phyloP scores from a whole-genome alignment of 108 stramenopile species.

The Pinguiococcus pyrenoidosus region DNA sequence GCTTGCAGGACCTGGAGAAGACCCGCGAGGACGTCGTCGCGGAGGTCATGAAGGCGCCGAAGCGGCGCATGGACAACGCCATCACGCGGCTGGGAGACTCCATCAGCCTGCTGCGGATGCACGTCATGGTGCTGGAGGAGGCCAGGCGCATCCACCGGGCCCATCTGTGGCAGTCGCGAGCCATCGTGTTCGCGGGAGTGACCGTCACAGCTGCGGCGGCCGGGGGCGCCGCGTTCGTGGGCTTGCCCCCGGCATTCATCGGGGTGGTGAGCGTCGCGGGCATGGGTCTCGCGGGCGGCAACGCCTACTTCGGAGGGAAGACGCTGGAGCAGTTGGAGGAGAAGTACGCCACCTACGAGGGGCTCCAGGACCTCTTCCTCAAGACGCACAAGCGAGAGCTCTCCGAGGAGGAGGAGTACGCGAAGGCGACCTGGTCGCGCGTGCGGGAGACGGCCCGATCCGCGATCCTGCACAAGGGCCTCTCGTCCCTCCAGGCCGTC shows the following conservation, averaged over 20 bases:
- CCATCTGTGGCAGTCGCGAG: neutral
- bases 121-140: slow-evolving; percentile 53
- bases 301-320: neutral
- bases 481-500: neutral
- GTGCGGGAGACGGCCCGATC: slow-evolving; percentile 11
- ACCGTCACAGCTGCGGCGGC: neutral
- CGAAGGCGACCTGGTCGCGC: slow-evolving; percentile 4
- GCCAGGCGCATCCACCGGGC: slow-evolving; percentile 6
- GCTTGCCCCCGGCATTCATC: neutral
- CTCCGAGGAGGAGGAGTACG: slow-evolving; percentile 17
- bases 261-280: neutral
- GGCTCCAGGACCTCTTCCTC: slow-evolving; percentile 11
- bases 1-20: slow-evolving; percentile 57
- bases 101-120: slow-evolving; percentile 62
- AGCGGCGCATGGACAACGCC: slow-evolving; percentile 90
- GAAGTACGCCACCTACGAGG: neutral
- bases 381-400: neutral
- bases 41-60: slow-evolving; percentile 87
- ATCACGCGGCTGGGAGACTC: slow-evolving; percentile 87
- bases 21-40: slow-evolving; percentile 76
- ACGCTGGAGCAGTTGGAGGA: neutral
- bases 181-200: neutral
- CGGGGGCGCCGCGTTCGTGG: neutral
- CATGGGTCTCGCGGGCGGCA: neutral
- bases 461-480: neutral